Evolutionary conservation across 2,329 filamentous ascomycete genomes (phyloP), one percentile per base, ranked within the genome.

Genomic region (Emericellopsis atlantica): DNA sequence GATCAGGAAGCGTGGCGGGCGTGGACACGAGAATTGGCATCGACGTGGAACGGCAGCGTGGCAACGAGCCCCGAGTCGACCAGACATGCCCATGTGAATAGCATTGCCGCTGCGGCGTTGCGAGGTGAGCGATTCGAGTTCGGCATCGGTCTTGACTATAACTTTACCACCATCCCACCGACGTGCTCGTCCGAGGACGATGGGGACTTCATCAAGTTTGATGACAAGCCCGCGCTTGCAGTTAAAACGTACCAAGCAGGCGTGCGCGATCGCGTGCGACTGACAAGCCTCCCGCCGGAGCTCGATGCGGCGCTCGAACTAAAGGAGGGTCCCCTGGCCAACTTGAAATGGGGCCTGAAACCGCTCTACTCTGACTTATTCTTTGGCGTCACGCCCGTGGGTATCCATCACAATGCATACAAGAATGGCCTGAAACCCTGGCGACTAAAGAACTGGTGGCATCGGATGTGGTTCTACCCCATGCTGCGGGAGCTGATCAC

Each of bases 321-420:
- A 31, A 7, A 39, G 23, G 46, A 50, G 32, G 35, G 38, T 10
- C 39, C 50, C 5, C 45, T 54, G 10, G 42, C 41, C 0, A 40
- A 42, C 3, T 37, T 51, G 6, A 33, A 50, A n/a, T 62, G 59
- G 59, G 53, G 50, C n/a, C 37, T 54, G 1, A 36, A 54, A 3
- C 51, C 57, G 2, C 53, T 62, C 1, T 62, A 61, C 50, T 57
- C 59, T 4, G 57, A 62, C 43, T 58, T 62, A 39, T 60, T 52
- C 50, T 59, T 60, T 15, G 59, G 59, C 24, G 49, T 50, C 15
- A 52, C 55, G 1, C 59, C 59, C 22, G 53, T 60, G 12, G 59
- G 55, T 8, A 59, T 62, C 37, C 58, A 62, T 40, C 59, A 61
- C 43, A 58, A 61, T 46, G 57, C 57, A n/a, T 59, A 58, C 49